phyloP scores from a whole-genome alignment of 495 filamentous ascomycete genomes.

The Aspergillus homomorphus region DNA sequence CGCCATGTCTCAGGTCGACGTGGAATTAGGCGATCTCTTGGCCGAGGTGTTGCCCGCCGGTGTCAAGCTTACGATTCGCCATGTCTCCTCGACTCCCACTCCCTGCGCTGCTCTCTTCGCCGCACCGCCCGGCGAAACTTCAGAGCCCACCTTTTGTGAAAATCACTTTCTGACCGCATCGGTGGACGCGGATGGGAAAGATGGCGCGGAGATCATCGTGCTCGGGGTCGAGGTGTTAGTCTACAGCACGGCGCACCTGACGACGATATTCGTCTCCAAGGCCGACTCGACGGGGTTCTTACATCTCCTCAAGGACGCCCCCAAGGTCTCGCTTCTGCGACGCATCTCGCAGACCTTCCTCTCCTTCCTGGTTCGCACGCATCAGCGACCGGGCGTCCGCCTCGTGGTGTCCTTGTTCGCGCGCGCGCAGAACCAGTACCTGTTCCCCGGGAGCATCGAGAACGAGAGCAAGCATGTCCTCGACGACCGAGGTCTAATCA shows the following conservation, averaged over 20 bases:
- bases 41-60: constrained; percentile 68
- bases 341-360: constrained; percentile 73
- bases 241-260: constrained; percentile 71
- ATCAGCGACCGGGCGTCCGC: constrained; percentile 63
- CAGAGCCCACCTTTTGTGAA: constrained; percentile 79
- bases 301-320: constrained; percentile 57
- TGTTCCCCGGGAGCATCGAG: constrained; percentile 87
- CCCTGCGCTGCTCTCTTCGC: constrained; percentile 70
- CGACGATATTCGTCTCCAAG: constrained; percentile 91
- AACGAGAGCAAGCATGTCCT: constrained; percentile 88
- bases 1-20: constrained; percentile 31
- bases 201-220: constrained; percentile 49
- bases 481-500: constrained; percentile 81
- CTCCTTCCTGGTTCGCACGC: constrained; percentile 63
- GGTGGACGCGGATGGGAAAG: constrained; percentile 30
- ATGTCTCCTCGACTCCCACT: constrained; percentile 82
- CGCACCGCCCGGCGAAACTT: constrained; percentile 64
- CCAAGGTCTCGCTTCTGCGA: constrained; percentile 68
- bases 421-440: constrained; percentile 85
- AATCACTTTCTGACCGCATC: constrained; percentile 81
- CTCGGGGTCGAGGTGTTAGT: constrained; percentile 65
- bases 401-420: constrained; percentile 90
- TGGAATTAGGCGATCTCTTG: constrained; percentile 51
- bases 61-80: constrained; percentile 70
- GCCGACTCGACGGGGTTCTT: constrained; percentile 93